Evolutionary conservation across 768 basidiomycete genomes (phyloP), one percentile per base, ranked within the genome.

Genomic region (Rhizopogon sp.): DNA sequence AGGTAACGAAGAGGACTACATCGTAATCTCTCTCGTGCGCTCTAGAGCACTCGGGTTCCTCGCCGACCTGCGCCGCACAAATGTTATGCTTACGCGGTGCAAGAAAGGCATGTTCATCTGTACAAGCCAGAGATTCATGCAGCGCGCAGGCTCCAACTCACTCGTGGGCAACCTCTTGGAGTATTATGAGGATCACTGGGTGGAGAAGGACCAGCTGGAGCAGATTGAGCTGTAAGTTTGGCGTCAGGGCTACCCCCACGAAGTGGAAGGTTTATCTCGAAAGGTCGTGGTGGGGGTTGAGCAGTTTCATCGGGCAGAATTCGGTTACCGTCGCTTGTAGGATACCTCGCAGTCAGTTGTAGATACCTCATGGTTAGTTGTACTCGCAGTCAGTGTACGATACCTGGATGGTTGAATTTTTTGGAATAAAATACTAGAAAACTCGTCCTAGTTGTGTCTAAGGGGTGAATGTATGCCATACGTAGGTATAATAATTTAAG

Each of bases 41-140:
- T 78, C 87, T 0, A 70, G 69, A 35, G 77, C 74, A 3, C 71
- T 86, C 45, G 91, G 90, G 5, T 93, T 93, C 59, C 73, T 93
- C 35, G 64, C 68, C 13, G 84, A 84, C 61, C 59, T 76, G 9
- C 78, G 85, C 29, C 78, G 91, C 16, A 85, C 87, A 52, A 93
- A 93, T 83, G 90, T 93, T 55, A 91, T 93, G 89, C 83, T 93
- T 7, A 86, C 84, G 45, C 81, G 91, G 39, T 90, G 86, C 76
- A 86, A 87, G 66, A 75, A 71, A 49, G 85, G 83, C 31, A 92
- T 93, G 89, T 83, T 83, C 55, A 86, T 93, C 60, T 74, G 86
- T 50, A 76, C 85, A 20, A 88, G 76, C 61, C 72, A 74, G 58
- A 71, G 71, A 16, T 93, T 92, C 63, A 72, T 93, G 40, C 59